phyloP scores from a whole-genome alignment of 352 stramenopile genomes.

The Phytophthora europaea region DNA sequence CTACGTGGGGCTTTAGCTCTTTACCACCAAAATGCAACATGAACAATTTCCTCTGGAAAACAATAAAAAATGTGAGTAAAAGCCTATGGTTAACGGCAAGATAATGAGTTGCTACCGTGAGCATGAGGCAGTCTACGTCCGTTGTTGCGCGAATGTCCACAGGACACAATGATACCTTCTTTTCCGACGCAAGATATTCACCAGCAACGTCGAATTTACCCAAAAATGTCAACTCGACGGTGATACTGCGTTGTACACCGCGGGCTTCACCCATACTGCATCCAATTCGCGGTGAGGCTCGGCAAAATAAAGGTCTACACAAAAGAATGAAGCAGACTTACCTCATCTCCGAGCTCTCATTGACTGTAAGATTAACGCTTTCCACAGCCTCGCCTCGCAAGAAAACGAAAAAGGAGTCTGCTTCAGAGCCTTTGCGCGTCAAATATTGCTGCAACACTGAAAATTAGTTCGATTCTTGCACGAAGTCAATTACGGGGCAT shows the following conservation, averaged over 20 bases:
- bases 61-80: conserved; percentile 4
- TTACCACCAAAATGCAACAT: conserved; percentile 72
- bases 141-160: conserved; percentile 81
- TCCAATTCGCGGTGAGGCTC: background rate
- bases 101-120: conserved; percentile 56
- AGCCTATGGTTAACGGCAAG: background rate
- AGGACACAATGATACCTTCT: conserved; percentile 72
- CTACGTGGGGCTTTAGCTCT: conserved; percentile 72
- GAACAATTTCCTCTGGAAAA: conserved; percentile 76
- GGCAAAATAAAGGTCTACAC: background rate
- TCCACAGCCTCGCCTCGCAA: conserved; percentile 80
- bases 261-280: conserved; percentile 64
- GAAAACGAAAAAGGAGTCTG: conserved; percentile 84
- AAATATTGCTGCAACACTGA: conserved; percentile 75
- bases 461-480: conserved; percentile 4
- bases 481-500: background rate
- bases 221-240: conserved; percentile 80
- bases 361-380: conserved; percentile 70
- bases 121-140: conserved; percentile 78
- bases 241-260: conserved; percentile 74
- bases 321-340: conserved; percentile 9
- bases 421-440: conserved; percentile 74
- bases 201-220: conserved; percentile 85
- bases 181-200: conserved; percentile 81
- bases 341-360: conserved; percentile 69